A percentile compares a stretch with the other conserved stretches of the same genome.
These are phyloP conservation scores for Lachancea meyersii DNA, from an alignment of 805 yeast genomes.

Conservation along the genomic window DNA sequence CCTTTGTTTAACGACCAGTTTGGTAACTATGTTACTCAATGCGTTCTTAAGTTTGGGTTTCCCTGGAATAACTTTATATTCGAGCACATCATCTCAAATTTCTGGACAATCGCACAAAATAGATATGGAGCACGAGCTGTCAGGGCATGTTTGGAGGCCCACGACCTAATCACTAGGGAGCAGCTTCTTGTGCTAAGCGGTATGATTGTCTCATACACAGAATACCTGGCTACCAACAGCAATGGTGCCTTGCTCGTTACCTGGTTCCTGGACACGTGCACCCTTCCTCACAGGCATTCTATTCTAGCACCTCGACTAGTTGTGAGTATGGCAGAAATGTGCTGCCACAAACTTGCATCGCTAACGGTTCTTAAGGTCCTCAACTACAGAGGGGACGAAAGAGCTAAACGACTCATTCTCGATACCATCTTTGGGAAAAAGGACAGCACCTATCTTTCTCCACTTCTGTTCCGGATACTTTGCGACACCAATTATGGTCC, in stretches of 20 bases:
- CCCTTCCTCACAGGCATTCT: conserved; percentile 55
- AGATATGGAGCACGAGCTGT: conserved; percentile 95
- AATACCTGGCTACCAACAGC: conserved; percentile 70
- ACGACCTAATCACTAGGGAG: conserved; percentile 51
- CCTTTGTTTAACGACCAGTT: conserved; percentile 90
- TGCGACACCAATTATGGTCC: conserved; percentile 65
- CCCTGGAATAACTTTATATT: conserved; percentile 88
- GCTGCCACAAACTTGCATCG: conserved; percentile 80
- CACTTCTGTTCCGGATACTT: conserved; percentile 51
- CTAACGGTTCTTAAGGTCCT: conserved; percentile 74
- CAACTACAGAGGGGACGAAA: conserved; percentile 58
- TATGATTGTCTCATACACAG: conserved; percentile 70
- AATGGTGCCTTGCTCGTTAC: conserved; percentile 87
- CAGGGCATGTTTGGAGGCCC: conserved; percentile 84
- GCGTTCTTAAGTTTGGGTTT: conserved; percentile 82
- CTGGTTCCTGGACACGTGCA: conserved; percentile 89
- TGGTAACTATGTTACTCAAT: conserved; percentile 94
- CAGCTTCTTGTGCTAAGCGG: conserved; percentile 70
- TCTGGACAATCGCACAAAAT: conserved; percentile 76
- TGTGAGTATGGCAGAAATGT: conserved; percentile 55
- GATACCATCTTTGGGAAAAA: conserved; percentile 57
- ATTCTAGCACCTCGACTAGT: conserved; percentile 57
- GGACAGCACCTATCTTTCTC: conserved; percentile 37
- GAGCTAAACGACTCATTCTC: conserved; percentile 57
- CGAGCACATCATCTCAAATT: conserved; percentile 71